phyloP scores from a whole-genome alignment of 2,329 filamentous ascomycete genomes.

The Emmonsiellopsis sp. region DNA sequence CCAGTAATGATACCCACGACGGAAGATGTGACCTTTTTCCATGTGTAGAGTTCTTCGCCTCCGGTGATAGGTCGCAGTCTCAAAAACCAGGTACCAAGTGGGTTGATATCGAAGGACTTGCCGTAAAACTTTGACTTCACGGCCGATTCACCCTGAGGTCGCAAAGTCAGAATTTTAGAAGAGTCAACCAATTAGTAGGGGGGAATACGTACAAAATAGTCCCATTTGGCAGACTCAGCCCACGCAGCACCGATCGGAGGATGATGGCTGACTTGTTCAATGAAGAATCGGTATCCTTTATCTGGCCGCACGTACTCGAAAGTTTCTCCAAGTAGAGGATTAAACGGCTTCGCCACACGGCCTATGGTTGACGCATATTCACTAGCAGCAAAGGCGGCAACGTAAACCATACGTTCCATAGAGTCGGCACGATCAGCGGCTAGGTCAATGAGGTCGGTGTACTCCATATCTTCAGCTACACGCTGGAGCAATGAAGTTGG shows the following conservation, averaged over 20 bases:
- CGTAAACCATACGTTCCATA: constrained; percentile 84
- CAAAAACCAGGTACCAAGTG: constrained; percentile 93
- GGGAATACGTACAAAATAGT: constrained; percentile 57
- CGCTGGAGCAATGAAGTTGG: constrained; percentile 91
- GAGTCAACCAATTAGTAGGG: neutral
- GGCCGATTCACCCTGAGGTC: constrained; percentile 69
- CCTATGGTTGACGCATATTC: constrained; percentile 96
- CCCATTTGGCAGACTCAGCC: constrained; percentile 89
- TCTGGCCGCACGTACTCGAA: constrained; percentile 94
- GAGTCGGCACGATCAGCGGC: constrained; percentile 80
- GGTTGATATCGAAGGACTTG: constrained; percentile 94
- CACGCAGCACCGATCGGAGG: constrained; percentile 88
- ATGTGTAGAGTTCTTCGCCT: constrained; percentile 83
- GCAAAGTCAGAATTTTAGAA: constrained; percentile 12
- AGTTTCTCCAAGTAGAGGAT: constrained; percentile 88
- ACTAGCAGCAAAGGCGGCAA: constrained; percentile 89
- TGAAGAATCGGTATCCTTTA: constrained; percentile 96
- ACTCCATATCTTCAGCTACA: constrained; percentile 96
- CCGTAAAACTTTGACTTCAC: constrained; percentile 97
- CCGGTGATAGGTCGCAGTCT: constrained; percentile 66
- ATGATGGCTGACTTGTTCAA: constrained; percentile 97
- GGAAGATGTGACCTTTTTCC: constrained; percentile 97
- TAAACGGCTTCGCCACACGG: constrained; percentile 96
- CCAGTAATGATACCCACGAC: constrained; percentile 98
- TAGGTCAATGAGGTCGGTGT: constrained; percentile 80